Evolutionary conservation across 2,329 filamentous ascomycete species (phyloP).

Genomic region (Xylariales sp.): DNA sequence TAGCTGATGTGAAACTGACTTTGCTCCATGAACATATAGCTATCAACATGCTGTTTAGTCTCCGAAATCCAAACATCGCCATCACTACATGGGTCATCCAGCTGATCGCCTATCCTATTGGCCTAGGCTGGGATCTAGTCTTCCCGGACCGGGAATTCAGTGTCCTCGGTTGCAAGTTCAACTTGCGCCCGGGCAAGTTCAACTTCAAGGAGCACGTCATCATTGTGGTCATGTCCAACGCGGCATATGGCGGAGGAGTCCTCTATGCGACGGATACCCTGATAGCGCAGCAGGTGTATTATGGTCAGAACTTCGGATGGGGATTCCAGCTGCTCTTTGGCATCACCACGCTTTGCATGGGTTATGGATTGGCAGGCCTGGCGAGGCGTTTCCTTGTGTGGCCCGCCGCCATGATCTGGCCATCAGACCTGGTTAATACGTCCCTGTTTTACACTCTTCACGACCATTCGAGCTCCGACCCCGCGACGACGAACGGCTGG

Average conservation of each 20-base stretch:
- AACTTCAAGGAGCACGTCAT: constrained; percentile 33
- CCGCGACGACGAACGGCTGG: constrained; percentile 52
- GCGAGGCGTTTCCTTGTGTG: constrained; percentile 54
- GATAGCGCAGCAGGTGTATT: constrained; percentile 51
- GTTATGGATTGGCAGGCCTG: constrained; percentile 60
- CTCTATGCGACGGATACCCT: constrained; percentile 52
- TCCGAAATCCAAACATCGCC: constrained; percentile 44
- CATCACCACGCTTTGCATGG: constrained; percentile 59
- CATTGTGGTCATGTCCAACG: constrained; percentile 59
- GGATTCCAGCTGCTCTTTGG: constrained; percentile 56
- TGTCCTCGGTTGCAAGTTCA: constrained; percentile 29
- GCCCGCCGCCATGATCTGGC: constrained; percentile 64
- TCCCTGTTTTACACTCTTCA: constrained; percentile 63
- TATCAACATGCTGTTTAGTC: constrained; percentile 49
- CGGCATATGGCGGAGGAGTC: constrained; percentile 53
- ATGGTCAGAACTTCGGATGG: constrained; percentile 53
- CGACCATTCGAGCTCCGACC: constrained; percentile 51
- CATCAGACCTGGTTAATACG: constrained; percentile 53
- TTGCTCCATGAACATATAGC: too few relatives aligned
- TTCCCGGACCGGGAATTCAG: constrained; percentile 28
- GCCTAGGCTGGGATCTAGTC: constrained; percentile 28
- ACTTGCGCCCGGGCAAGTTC: constrained; percentile 35
- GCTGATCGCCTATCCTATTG: constrained; percentile 46
- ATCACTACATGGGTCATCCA: constrained; percentile 53
- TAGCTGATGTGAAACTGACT: too few relatives aligned